Base-by-base conservation (phyloP, 495 filamentous ascomycete genomes). In the Daldinia loculata region DNA sequence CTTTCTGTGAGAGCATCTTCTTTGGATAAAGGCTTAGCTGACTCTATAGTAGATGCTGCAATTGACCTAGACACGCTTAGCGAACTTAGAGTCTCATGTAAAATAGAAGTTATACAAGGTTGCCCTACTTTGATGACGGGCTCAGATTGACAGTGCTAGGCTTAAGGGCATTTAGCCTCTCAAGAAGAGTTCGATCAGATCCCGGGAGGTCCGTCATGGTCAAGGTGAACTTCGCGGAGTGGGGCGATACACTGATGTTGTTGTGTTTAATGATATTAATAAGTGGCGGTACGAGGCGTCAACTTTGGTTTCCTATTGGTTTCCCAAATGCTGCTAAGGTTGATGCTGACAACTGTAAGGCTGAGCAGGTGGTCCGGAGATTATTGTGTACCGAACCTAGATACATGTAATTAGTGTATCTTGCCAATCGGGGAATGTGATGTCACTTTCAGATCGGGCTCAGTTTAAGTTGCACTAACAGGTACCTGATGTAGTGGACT, bases 101-200 rank as follows among this genome's bases (percentile, higher is more conserved):
- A 24, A 22, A n/a, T 56, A n/a, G 61, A 51, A 43, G 17, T 48
- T 48, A 53, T 63, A 55, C 50, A 45, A 70, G 50, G 32, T 55
- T 66, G 61, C 50, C 75, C 66, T 82, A 82, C 79, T 75, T 75
- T 76, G 69, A 58, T 43, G 73, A 41, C n/a, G 67, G 67, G 15
- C 77, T 76, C 22, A 83, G 74, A 5, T 69, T 76, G 41, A 83
- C 76, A 34, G 69, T 73, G 57, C 74, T 77, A 11, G 80, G 70
- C 56, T 83, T 82, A 61, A 99, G 86, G 53, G 91, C 90, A 75
- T 96, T 97, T 58, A 98, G 82, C 74, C 93, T 86, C 64, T 94
- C 91, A 36, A 95, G 89, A 72, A 99, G 93, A 0, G 93, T 93
- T 78, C 90, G 87, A 80, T 98, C 95, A 45, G 91, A 89, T 61